These are phyloP conservation scores for Sclerotinia trifoliorum DNA, from an alignment of 2,329 filamentous ascomycete species.

Conservation along the genomic window DNA sequence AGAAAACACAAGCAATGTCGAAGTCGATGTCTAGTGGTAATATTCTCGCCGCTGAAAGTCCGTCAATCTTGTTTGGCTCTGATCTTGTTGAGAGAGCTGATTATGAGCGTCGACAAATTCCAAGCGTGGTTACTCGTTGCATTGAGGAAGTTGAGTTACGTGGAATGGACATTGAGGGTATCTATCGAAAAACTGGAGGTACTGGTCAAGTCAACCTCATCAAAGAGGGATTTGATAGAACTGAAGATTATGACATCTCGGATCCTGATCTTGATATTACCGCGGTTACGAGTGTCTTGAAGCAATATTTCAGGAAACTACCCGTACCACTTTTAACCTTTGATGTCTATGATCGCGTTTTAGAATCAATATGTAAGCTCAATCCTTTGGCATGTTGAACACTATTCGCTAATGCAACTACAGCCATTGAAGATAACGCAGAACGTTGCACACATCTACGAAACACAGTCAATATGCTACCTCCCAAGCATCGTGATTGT, in stretches of 20 bases:
- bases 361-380: slow-evolving; percentile 73
- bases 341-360: slow-evolving; percentile 83
- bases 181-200: slow-evolving; percentile 96
- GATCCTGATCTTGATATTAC: slow-evolving; percentile 94
- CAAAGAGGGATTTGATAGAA: slow-evolving; percentile 86
- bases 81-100: slow-evolving; percentile 84
- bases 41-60: slow-evolving; percentile 48
- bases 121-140: slow-evolving; percentile 85
- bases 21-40: slow-evolving; percentile 50
- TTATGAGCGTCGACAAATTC: slow-evolving; percentile 84
- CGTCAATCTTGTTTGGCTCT: slow-evolving; percentile 75
- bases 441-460: slow-evolving; percentile 71
- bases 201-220: slow-evolving; percentile 87
- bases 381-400: neutral
- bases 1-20: slow-evolving; percentile 45
- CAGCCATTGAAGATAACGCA: slow-evolving; percentile 62
- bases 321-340: slow-evolving; percentile 88
- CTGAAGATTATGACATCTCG: slow-evolving; percentile 84
- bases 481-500: slow-evolving; percentile 80
- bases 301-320: slow-evolving; percentile 95
- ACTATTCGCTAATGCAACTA: slow-evolving; percentile 32
- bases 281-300: slow-evolving; percentile 89
- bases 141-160: slow-evolving; percentile 95
- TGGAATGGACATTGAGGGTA: slow-evolving; percentile 96
- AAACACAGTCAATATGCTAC: slow-evolving; percentile 73